Evolutionary conservation across 345 rosid genomes (phyloP).

Genomic region (Euclidium syriacum): DNA sequence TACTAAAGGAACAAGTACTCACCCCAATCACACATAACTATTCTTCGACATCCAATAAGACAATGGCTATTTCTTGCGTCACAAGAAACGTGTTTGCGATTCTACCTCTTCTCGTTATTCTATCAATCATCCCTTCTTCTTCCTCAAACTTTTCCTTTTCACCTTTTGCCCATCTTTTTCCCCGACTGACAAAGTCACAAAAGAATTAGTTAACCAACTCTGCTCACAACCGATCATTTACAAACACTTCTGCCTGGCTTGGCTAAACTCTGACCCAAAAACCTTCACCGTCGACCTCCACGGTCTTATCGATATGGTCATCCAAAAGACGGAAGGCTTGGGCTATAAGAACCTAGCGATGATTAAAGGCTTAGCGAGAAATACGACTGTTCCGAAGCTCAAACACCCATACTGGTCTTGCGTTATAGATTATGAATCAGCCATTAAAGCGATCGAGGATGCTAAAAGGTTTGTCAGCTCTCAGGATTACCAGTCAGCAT

Average conservation of each 20-base stretch:
- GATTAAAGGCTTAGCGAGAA: slow-evolving; percentile 12
- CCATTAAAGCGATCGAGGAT: neutral
- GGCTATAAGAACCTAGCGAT: slow-evolving; percentile 3
- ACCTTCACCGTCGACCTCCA: neutral
- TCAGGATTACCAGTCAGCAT: neutral
- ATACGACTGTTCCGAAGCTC: slow-evolving; percentile 14
- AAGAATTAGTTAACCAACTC: neutral
- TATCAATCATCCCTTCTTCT: slow-evolving; percentile 14
- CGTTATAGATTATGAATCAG: neutral
- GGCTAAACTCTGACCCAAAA: slow-evolving; percentile 11
- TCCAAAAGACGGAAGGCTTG: neutral
- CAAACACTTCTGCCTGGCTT: slow-evolving; percentile 10
- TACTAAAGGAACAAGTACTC: neutral
- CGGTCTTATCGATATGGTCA: slow-evolving; percentile 11
- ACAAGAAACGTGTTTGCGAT: slow-evolving; percentile 1
- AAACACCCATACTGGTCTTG: neutral
- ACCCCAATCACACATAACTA: neutral
- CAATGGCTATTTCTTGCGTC: slow-evolving; percentile 12
- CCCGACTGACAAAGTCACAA: slow-evolving; percentile 15
- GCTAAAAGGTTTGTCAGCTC: neutral
- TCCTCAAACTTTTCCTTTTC: too few relatives aligned
- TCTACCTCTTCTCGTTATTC: slow-evolving; percentile 8
- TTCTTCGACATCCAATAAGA: neutral
- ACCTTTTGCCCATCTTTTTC: too few relatives aligned
- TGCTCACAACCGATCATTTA: neutral